Evolutionary conservation across 1,139 yeast species (phyloP).

Genomic region (Suhomyces yuchorum): DNA sequence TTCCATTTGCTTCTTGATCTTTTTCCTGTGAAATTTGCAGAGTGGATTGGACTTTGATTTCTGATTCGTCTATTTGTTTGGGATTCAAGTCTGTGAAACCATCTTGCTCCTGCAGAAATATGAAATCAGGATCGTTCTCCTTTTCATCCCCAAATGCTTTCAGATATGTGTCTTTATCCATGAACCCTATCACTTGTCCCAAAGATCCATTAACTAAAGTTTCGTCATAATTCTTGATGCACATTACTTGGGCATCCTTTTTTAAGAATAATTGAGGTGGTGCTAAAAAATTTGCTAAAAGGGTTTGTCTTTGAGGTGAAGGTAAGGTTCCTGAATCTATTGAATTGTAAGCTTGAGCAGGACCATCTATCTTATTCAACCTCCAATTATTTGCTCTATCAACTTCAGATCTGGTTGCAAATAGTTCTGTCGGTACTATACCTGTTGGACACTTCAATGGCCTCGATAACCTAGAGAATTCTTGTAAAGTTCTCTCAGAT

Average conservation of each 20-base stretch:
- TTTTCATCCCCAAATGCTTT: slow-evolving; percentile 24
- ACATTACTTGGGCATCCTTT: slow-evolving; percentile 92
- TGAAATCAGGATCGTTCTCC: slow-evolving; percentile 13
- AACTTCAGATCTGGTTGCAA: slow-evolving; percentile 82
- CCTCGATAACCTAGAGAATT: slow-evolving; percentile 60
- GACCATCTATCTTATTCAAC: slow-evolving; percentile 54
- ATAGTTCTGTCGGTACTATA: slow-evolving; percentile 83
- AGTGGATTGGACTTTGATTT: not conserved
- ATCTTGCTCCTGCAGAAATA: slow-evolving; percentile 11
- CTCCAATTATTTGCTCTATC: slow-evolving; percentile 70
- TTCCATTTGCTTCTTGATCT: slow-evolving; percentile 9
- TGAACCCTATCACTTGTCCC: slow-evolving; percentile 66
- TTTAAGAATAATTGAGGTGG: slow-evolving; percentile 65
- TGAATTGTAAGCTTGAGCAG: slow-evolving; percentile 51
- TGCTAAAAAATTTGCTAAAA: slow-evolving; percentile 71
- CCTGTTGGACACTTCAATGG: slow-evolving; percentile 62
- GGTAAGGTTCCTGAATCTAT: slow-evolving; percentile 63
- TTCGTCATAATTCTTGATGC: slow-evolving; percentile 86
- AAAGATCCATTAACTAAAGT: slow-evolving; percentile 89
- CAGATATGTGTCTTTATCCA: slow-evolving; percentile 41
- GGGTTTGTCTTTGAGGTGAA: slow-evolving; percentile 43
- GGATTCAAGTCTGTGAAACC: not conserved
- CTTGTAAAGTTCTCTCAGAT: slow-evolving; percentile 50
- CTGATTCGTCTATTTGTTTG: not conserved
- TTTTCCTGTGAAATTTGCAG: slow-evolving; percentile 4